Conservation (phyloP, 176 grass and related monocot genomes). For the Aegilops longissima region DNA sequence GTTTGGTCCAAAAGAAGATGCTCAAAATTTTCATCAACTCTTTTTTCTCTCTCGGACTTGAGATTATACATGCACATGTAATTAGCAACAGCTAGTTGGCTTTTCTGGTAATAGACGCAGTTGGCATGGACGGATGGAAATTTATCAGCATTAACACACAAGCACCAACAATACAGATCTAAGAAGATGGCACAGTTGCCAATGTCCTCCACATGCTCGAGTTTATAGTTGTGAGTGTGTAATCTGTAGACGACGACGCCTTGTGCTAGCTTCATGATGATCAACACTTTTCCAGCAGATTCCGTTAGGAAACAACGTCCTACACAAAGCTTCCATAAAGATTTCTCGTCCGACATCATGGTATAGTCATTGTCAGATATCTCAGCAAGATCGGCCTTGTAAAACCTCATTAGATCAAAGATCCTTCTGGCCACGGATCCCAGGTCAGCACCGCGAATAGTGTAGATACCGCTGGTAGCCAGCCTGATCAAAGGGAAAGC, state of each 20-base stretch:
- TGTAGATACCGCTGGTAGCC: not conserved
- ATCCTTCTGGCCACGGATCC: not conserved
- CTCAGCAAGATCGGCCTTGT: not conserved
- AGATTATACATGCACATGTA: not conserved
- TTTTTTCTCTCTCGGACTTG: too few species aligned
- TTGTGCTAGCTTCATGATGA: not conserved
- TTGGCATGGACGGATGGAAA: not conserved
- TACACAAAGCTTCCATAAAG: not conserved
- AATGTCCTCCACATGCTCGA: not conserved
- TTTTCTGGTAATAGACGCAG: not conserved
- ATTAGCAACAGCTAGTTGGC: not conserved
- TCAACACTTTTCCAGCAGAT: not conserved
- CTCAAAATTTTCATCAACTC: too few species aligned
- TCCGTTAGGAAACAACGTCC: not conserved
- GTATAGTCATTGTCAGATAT: not conserved
- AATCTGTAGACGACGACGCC: not conserved
- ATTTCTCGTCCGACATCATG: not conserved
- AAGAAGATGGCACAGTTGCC: slow-evolving; percentile 1
- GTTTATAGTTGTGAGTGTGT: not conserved
- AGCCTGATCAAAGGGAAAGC: slow-evolving; percentile 1
- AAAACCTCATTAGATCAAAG: not conserved
- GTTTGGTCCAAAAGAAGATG: too few species aligned
- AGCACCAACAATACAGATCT: not conserved
- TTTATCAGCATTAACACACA: not conserved
- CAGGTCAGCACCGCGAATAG: not conserved